Conservation (phyloP, 805 yeast species). For the Wickerhamomyces sydowiorum region DNA sequence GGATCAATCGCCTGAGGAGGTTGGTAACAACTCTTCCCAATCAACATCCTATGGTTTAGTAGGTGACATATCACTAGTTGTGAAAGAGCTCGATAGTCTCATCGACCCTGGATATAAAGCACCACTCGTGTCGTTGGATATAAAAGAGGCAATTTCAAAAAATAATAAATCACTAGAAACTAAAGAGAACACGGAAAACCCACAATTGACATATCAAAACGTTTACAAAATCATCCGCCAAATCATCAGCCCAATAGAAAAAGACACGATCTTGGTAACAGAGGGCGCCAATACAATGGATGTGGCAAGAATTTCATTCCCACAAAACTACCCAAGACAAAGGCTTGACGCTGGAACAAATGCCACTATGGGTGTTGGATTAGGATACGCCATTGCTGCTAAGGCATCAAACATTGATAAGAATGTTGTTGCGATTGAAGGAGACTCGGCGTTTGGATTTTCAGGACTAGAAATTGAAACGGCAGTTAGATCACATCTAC, state of each 20-base stretch:
- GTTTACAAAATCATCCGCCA: slow-evolving; percentile 46
- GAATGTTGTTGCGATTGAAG: slow-evolving; percentile 55
- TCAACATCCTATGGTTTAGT: slow-evolving; percentile 37
- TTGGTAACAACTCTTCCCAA: slow-evolving; percentile 38
- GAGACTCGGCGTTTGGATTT: slow-evolving; percentile 77
- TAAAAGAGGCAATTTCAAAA: slow-evolving; percentile 23
- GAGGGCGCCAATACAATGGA: slow-evolving; percentile 85
- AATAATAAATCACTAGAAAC: slow-evolving; percentile 27
- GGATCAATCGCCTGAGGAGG: slow-evolving; percentile 46
- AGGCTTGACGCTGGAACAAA: slow-evolving; percentile 70
- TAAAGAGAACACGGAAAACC: slow-evolving; percentile 25
- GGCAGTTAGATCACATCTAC: slow-evolving; percentile 47
- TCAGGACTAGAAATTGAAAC: slow-evolving; percentile 73
- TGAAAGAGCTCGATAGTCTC: slow-evolving; percentile 26
- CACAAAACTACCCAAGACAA: slow-evolving; percentile 43
- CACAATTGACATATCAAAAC: slow-evolving; percentile 40
- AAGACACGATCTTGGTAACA: slow-evolving; percentile 39
- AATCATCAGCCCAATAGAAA: slow-evolving; percentile 24
- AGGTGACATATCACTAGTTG: slow-evolving; percentile 47
- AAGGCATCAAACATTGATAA: slow-evolving; percentile 38
- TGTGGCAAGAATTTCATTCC: slow-evolving; percentile 56
- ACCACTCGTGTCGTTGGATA: slow-evolving; percentile 22
- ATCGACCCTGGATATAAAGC: slow-evolving; percentile 25
- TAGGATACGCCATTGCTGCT: slow-evolving; percentile 66
- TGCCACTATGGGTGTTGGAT: slow-evolving; percentile 74